Evolutionary conservation across 805 yeast genomes (phyloP).

Genomic region (Spathaspora arborariae): DNA sequence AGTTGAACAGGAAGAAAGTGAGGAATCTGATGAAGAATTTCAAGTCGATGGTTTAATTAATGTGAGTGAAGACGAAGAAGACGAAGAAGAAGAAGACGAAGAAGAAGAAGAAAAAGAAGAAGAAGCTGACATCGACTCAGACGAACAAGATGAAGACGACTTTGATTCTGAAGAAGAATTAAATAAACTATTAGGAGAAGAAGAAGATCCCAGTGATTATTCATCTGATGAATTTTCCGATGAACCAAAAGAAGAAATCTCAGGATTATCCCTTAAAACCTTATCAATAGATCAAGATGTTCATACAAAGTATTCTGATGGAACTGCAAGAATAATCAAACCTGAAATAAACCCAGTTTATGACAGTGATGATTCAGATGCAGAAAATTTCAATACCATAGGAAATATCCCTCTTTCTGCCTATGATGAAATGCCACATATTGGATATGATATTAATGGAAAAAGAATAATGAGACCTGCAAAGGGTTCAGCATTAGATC

Average conservation of each 20-base stretch:
- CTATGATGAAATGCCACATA: conserved; percentile 95
- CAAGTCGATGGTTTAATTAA: conserved; percentile 39
- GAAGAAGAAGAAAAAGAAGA: conserved; percentile 36
- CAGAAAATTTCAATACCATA: conserved; percentile 75
- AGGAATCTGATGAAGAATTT: conserved; percentile 29
- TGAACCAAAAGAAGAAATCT: conserved; percentile 52
- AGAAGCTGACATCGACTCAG: conserved; percentile 32
- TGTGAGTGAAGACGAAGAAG: conserved; percentile 31
- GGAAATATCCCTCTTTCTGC: conserved; percentile 93
- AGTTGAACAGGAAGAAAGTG: conserved; percentile 15
- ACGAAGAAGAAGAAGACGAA: conserved; percentile 23
- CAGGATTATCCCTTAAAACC: conserved; percentile 50
- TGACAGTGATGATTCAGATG: conserved; percentile 90
- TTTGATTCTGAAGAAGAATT: conserved; percentile 60
- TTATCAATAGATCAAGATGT: conserved; percentile 37
- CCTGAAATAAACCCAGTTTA: conserved; percentile 95
- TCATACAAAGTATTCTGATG: conserved; percentile 64
- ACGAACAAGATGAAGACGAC: conserved; percentile 15
- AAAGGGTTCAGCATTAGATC: conserved; percentile 90
- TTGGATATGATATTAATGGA: conserved; percentile 96
- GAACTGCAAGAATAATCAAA: conserved; percentile 67
- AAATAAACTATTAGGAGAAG: conserved; percentile 55
- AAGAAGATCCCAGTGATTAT: conserved; percentile 39
- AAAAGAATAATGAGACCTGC: conserved; percentile 99
- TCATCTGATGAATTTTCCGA: conserved; percentile 48